Base-by-base conservation (phyloP, 164 flowering plant genomes). In the Macadamia integrifolia region DNA sequence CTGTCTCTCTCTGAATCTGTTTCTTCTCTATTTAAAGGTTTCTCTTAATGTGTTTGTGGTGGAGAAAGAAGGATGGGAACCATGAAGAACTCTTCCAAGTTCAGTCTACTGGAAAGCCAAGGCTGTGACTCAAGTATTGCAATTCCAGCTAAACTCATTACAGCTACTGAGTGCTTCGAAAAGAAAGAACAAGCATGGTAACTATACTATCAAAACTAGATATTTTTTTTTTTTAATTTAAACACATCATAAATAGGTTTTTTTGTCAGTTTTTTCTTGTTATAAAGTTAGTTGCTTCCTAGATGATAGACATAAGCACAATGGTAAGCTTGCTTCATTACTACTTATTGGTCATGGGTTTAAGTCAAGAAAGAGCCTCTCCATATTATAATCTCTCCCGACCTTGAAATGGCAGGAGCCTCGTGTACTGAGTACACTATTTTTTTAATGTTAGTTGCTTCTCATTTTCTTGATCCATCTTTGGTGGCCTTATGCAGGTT, bases 171-270 rank as follows among this genome's bases (percentile, higher is more conserved):
- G 65, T 73, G 78, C 68, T 80, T 79, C 53, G 79, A 83, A 52
- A 86, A 71, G 79, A 83, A 78, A 69, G 90, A 87, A 31, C 78
- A 76, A 61, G 80, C 93, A 75, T 85, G 93, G 96, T 90, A 86
- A 69, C 56, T 23, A 23, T 23, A 23, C 23, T 23, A 23, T 23
- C 23, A 23, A 23, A 23, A 23, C 23, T 23, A 23, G 23, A 60
- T 12, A 35, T 42, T 31, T 30, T 62, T 58, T 23, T 23, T 23
- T 23, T 23, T 23, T 23, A 0, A 9, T 17, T 9, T 18, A 6
- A 8, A 29, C 15, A 43, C 40, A 13, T 23, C 23, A 23, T 23
- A 23, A 23, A 23, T 23, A 23, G 23, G 23, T 23, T 23, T 60
- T 53, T 59, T 7, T 28, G 61, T 6, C 58, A 9, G 0, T 9